These are phyloP conservation scores for Solanum habrochaites DNA, from an alignment of 257 asterid species.

Conservation along the genomic window DNA sequence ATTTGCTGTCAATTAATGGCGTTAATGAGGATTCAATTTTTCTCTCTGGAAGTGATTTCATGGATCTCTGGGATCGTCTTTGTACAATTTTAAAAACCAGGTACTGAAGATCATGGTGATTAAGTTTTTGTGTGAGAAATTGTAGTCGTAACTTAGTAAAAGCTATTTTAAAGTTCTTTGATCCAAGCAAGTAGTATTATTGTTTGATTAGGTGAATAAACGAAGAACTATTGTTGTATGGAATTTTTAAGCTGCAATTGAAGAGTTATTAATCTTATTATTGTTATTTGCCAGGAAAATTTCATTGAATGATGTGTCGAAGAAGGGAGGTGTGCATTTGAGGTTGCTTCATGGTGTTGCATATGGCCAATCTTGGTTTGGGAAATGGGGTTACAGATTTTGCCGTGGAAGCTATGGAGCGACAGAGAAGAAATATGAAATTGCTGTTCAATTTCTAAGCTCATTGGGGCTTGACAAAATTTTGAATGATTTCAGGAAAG, in stretches of 20 bases:
- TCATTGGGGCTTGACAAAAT: conserved; percentile 34
- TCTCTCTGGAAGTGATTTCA: conserved; percentile 25
- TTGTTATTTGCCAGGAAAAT: conserved; percentile 34
- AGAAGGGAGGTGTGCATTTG: conserved; percentile 28
- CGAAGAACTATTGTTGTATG: neutral
- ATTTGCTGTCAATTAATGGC: conserved; percentile 49
- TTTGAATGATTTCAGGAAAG: conserved; percentile 24
- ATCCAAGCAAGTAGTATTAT: neutral
- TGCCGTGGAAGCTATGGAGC: conserved; percentile 28
- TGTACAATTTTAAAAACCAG: conserved; percentile 52
- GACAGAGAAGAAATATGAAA: conserved; percentile 22
- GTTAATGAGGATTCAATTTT: conserved; percentile 18
- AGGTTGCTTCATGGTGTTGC: conserved; percentile 47
- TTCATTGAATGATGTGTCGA: conserved; percentile 28
- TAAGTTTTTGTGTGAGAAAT: neutral
- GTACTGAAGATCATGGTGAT: conserved; percentile 9
- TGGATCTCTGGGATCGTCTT: conserved; percentile 75
- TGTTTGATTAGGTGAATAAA: neutral
- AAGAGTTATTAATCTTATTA: neutral
- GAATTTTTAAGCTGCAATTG: neutral
- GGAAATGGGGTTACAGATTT: conserved; percentile 58
- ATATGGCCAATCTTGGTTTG: conserved; percentile 42
- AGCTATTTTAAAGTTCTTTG: neutral
- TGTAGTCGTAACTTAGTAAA: neutral
- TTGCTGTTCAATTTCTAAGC: conserved; percentile 29